phyloP scores from a whole-genome alignment of 1,284 basidiomycete genomes.

The Austroboletus novae-zelandiae region DNA sequence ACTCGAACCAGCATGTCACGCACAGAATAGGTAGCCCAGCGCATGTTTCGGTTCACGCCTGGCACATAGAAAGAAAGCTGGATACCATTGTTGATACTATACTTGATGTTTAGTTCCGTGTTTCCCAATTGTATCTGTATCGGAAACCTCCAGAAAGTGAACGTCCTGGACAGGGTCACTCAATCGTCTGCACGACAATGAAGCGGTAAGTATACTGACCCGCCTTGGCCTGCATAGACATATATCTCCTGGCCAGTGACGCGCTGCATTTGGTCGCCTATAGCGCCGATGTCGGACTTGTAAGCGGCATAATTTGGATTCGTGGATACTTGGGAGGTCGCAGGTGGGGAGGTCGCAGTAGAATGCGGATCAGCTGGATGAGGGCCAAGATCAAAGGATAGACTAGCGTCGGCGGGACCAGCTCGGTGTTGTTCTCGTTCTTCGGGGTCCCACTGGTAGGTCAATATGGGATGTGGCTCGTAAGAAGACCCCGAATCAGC shows the following conservation, averaged over 20 bases:
- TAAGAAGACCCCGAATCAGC: slow-evolving; percentile 81
- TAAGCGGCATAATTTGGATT: slow-evolving; percentile 11
- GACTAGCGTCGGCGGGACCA: slow-evolving; percentile 14
- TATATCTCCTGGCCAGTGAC: slow-evolving; percentile 75
- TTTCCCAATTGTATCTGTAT: slow-evolving; percentile 77
- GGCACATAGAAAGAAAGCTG: slow-evolving; percentile 85
- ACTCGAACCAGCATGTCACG: slow-evolving; percentile 39
- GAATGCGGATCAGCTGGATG: slow-evolving; percentile 73
- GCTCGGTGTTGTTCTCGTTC: slow-evolving; percentile 20
- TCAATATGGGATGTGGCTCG: slow-evolving; percentile 70
- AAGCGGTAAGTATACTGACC: slow-evolving; percentile 39
- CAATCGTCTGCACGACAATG: not conserved
- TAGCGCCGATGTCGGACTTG: slow-evolving; percentile 16
- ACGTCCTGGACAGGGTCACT: slow-evolving; percentile 50
- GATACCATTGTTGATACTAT: slow-evolving; percentile 78
- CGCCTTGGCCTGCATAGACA: slow-evolving; percentile 69
- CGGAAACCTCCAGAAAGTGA: slow-evolving; percentile 94
- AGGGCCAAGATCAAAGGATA: slow-evolving; percentile 56
- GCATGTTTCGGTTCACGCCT: slow-evolving; percentile 80
- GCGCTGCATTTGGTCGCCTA: slow-evolving; percentile 35
- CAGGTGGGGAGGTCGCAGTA: slow-evolving; percentile 28
- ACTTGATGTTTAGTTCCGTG: slow-evolving; percentile 77
- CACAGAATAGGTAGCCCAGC: slow-evolving; percentile 86
- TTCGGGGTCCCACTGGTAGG: slow-evolving; percentile 77
- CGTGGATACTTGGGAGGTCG: not conserved